Conservation (phyloP, 108 stramenopile genomes). For the Nitzschia sp. region DNA sequence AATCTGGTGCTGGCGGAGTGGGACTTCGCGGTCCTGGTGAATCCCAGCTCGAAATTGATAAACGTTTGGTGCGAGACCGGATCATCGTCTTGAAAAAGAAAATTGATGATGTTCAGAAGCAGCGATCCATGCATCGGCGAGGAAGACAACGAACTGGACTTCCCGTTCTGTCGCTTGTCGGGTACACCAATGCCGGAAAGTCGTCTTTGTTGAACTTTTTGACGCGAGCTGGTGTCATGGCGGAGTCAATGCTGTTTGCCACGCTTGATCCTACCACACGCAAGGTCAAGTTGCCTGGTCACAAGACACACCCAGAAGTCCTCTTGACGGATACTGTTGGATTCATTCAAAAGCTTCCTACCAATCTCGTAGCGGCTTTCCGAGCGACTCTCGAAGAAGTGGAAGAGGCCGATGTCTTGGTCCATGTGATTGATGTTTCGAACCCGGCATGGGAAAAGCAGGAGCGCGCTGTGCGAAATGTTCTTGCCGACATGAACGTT, state of each 20-base stretch:
- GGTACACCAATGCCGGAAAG: conserved; percentile 98
- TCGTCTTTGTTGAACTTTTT: conserved; percentile 89
- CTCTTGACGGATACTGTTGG: conserved; percentile 97
- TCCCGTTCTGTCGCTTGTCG: conserved; percentile 88
- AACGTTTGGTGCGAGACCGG: conserved; percentile 89
- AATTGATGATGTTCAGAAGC: conserved; percentile 89
- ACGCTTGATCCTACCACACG: conserved; percentile 97
- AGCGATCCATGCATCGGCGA: conserved; percentile 82
- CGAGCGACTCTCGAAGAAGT: conserved; percentile 96
- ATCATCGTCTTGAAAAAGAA: conserved; percentile 90
- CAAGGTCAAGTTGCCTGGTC: conserved; percentile 91
- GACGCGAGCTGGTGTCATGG: conserved; percentile 94
- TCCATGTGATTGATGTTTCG: conserved; percentile 92
- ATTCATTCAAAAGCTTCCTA: conserved; percentile 97
- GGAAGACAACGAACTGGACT: conserved; percentile 75
- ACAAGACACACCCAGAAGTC: conserved; percentile 92
- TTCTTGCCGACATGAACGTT: conserved; percentile 74
- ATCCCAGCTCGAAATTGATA: conserved; percentile 93
- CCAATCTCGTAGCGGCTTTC: conserved; percentile 94
- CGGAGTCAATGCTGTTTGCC: conserved; percentile 94
- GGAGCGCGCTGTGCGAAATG: conserved; percentile 67
- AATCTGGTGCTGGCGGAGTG: conserved; percentile 91
- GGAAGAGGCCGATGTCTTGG: conserved; percentile 87
- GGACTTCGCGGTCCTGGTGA: conserved; percentile 95
- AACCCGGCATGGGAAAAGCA: conserved; percentile 88